Conservation (phyloP, 1,284 basidiomycete genomes). For the Apiotrichum gracile region DNA sequence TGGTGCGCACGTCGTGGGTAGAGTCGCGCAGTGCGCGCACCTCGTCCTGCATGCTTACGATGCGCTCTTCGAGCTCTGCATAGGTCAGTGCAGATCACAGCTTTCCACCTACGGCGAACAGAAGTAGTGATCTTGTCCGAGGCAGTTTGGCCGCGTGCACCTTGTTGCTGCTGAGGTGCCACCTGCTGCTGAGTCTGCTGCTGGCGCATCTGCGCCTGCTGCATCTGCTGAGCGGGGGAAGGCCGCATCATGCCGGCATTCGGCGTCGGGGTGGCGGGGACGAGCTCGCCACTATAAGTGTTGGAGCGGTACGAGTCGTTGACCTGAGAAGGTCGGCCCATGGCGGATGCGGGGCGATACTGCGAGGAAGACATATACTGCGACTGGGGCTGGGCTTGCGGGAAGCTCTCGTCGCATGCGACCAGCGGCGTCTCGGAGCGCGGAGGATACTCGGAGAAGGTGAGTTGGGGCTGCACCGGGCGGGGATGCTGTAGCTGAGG, state of each 20-base stretch:
- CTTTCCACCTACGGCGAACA: neutral
- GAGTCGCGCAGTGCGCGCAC: constrained; percentile 20
- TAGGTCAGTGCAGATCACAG: neutral
- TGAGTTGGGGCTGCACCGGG: too few species aligned
- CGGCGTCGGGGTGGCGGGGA: neutral
- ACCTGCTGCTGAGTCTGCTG: neutral
- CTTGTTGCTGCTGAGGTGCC: neutral
- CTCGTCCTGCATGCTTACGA: neutral
- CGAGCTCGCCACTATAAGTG: neutral
- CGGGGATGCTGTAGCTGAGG: too few species aligned
- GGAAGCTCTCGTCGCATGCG: too few species aligned
- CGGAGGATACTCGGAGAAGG: too few species aligned
- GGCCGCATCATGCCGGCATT: neutral
- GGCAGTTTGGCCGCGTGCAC: neutral
- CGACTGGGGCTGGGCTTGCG: too few species aligned
- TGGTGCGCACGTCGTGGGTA: constrained; percentile 24
- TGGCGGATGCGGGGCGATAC: too few species aligned
- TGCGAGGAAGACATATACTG: too few species aligned
- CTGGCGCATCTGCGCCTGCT: neutral
- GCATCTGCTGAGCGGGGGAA: neutral
- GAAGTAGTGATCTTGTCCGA: neutral
- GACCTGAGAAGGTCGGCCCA: too few species aligned
- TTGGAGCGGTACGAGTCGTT: neutral
- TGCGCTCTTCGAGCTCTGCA: constrained; percentile 3
- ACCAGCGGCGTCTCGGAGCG: too few species aligned